These are phyloP conservation scores for Suillus variegatus DNA, from an alignment of 768 basidiomycete genomes.

Conservation along the genomic window DNA sequence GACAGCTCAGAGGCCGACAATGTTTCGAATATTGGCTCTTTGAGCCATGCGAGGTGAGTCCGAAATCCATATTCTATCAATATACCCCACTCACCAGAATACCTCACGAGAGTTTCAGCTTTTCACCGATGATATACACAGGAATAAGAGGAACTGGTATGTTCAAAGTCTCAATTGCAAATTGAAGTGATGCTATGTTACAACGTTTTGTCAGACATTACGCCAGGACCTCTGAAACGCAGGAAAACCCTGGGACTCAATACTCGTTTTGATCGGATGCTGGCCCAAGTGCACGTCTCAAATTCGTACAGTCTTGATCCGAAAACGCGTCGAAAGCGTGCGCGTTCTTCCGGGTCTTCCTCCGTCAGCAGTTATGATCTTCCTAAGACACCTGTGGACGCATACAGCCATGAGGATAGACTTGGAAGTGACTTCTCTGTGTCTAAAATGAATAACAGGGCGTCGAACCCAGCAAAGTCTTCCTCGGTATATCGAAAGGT, in stretches of 20 bases:
- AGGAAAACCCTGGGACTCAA: slow-evolving; percentile 54
- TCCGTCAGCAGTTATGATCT: slow-evolving; percentile 43
- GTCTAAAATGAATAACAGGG: slow-evolving; percentile 39
- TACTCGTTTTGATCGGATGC: slow-evolving; percentile 65
- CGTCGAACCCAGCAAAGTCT: neutral
- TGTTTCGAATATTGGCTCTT: neutral
- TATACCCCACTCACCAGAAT: neutral
- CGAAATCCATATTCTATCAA: too few species aligned
- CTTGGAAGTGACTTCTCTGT: slow-evolving; percentile 44
- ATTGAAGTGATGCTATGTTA: neutral
- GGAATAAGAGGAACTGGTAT: neutral
- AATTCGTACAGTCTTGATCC: slow-evolving; percentile 26
- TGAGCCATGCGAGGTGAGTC: neutral
- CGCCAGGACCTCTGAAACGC: slow-evolving; percentile 40
- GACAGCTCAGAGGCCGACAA: neutral
- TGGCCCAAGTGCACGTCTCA: slow-evolving; percentile 54
- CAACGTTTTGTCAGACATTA: slow-evolving; percentile 8
- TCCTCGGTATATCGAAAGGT: slow-evolving; percentile 14
- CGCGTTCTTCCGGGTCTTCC: slow-evolving; percentile 44
- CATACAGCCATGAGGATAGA: slow-evolving; percentile 36
- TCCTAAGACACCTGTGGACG: slow-evolving; percentile 44
- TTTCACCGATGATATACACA: slow-evolving; percentile 14
- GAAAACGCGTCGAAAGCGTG: slow-evolving; percentile 29
- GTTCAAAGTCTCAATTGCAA: neutral
- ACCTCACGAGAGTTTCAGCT: slow-evolving; percentile 6